Base-by-base conservation (phyloP, 768 basidiomycete genomes). In the Leccinum ochraceum region DNA sequence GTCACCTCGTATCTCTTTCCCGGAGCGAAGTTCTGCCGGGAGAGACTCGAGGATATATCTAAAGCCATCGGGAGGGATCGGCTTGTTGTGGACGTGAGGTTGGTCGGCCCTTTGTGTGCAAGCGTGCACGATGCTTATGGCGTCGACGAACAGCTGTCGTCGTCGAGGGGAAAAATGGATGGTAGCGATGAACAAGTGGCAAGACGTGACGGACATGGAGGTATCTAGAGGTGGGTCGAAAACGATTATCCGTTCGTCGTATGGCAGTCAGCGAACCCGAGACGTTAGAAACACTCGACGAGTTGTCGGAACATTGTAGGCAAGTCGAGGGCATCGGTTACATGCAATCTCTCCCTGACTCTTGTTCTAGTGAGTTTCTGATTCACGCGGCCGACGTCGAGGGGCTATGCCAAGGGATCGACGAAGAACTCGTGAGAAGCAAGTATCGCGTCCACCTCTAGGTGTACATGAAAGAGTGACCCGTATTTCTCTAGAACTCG, bases 141-240 rank as follows among this genome's bases (percentile, higher is more conserved):
- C 54, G 24, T 26, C 14, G 39, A 59, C 48, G 50, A 36, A 64
- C 63, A 98, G 96, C 71, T 99, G 96, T 75, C 87, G 96, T 20
- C 82, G 84, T 65, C 78, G 86, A 69, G 88, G 78, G 9, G 78
- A 85, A 51, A 86, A 78, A 63, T 99, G 97, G 97, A 80, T 94
- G 36, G 90, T 99, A 13, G 95, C 96, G 11, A 98, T 95, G 95
- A 96, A 98, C 77, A 95, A 94, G 71, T 99, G 97, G 97, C 95
- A 96, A 70, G 89, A 91, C 61, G 82, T 97, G 55, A 98, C 97
- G 0, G 93, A 98, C 67, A 94, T 94, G 88, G 88, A 92, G 68
- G 90, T 99, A 17, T 88, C 81, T 63, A 79, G 87, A 83, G 92
- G 95, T 89, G 56, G 17, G 74, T 61, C 52, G 32, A 4, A 42